These are phyloP conservation scores for Lichtheimia hyalospora DNA, from an alignment of 371 early-diverging fungal species.

Conservation along the genomic window DNA sequence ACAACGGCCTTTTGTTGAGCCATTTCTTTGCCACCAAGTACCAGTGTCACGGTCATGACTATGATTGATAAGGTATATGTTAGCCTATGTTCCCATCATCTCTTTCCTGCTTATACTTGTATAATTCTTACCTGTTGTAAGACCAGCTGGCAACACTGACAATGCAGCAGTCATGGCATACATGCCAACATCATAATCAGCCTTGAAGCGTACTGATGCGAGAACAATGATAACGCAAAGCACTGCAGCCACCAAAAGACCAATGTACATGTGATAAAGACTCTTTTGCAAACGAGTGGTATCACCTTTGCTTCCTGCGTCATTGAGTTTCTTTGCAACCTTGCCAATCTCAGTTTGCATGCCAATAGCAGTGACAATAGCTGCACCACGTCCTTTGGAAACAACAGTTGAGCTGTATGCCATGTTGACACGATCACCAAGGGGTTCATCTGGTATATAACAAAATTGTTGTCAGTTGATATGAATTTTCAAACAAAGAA, in stretches of 20 bases:
- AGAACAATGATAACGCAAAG: slow-evolving; percentile 48
- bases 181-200: slow-evolving; percentile 24
- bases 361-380: slow-evolving; percentile 79
- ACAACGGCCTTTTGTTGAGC: slow-evolving; percentile 65
- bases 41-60: slow-evolving; percentile 88
- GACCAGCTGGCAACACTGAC: slow-evolving; percentile 94
- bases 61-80: no score
- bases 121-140: slow-evolving; percentile 63
- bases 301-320: slow-evolving; percentile 52
- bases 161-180: slow-evolving; percentile 68
- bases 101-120: no score
- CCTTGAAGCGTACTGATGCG: slow-evolving; percentile 22
- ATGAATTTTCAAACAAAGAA: not conserved
- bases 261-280: slow-evolving; percentile 65
- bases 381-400: slow-evolving; percentile 39
- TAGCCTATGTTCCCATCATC: no score
- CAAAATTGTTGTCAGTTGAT: not conserved
- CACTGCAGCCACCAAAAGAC: slow-evolving; percentile 55
- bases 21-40: slow-evolving; percentile 85
- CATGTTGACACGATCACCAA: slow-evolving; percentile 61
- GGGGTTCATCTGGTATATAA: slow-evolving; percentile 27
- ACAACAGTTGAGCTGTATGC: slow-evolving; percentile 58
- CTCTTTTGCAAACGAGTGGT: slow-evolving; percentile 76
- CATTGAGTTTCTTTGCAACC: slow-evolving; percentile 77
- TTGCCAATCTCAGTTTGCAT: slow-evolving; percentile 85